These are phyloP conservation scores for Ogataea ganodermae DNA, from an alignment of 805 yeast genomes.

Conservation along the genomic window DNA sequence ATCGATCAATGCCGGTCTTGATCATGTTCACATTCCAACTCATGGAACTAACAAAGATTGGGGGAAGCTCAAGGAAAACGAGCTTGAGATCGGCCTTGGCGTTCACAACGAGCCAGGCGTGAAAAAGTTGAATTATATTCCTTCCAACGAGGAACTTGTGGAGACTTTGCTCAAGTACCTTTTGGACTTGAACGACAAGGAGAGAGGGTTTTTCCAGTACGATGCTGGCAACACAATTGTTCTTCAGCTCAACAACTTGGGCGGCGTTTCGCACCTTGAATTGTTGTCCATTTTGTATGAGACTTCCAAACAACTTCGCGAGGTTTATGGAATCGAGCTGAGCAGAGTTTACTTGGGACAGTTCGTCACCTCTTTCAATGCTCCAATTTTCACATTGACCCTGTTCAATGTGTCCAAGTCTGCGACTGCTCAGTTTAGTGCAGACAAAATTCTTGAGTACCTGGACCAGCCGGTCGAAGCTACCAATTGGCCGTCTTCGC, in stretches of 20 bases:
- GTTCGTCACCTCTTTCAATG: constrained; percentile 41
- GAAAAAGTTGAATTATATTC: constrained; percentile 33
- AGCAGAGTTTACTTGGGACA: constrained; percentile 37
- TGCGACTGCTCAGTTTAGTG: constrained; percentile 24
- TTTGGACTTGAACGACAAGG: constrained; percentile 30
- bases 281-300: constrained; percentile 32
- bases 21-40: constrained; percentile 42
- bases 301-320: constrained; percentile 28
- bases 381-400: constrained; percentile 40
- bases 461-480: constrained; percentile 37
- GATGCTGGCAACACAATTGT: constrained; percentile 33
- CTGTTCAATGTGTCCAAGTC: constrained; percentile 38
- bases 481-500: constrained; percentile 34
- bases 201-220: constrained; percentile 36
- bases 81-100: constrained; percentile 40
- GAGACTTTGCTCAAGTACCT: constrained; percentile 30
- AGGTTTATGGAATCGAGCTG: constrained; percentile 31
- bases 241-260: constrained; percentile 38
- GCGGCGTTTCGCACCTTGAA: constrained; percentile 41
- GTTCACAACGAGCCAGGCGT: constrained; percentile 45
- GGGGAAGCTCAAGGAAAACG: constrained; percentile 31
- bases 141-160: constrained; percentile 37
- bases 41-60: constrained; percentile 27
- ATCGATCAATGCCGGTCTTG: constrained; percentile 41
- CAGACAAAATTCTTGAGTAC: constrained; percentile 30